Conservation (phyloP, 176 grass and related monocot genomes). For the Calamus simplicifolius region DNA sequence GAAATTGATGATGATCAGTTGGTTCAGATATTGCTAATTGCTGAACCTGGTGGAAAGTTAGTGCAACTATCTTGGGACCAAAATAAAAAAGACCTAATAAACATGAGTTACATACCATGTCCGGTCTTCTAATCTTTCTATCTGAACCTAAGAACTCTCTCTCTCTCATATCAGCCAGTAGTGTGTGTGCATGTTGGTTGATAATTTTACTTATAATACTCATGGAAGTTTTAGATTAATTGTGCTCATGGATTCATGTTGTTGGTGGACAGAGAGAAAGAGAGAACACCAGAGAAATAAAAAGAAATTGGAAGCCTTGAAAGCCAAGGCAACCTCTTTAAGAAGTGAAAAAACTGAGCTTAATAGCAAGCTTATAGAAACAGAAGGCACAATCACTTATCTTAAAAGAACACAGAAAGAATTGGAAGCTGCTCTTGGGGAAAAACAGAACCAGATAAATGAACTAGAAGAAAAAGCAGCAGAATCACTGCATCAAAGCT, state of each 20-base stretch:
- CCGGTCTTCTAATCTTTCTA: too few relatives aligned
- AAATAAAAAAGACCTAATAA: too few relatives aligned
- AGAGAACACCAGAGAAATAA: slow-evolving; percentile 42
- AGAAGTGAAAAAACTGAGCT: slow-evolving; percentile 58
- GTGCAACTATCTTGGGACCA: too few relatives aligned
- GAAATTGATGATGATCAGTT: too few relatives aligned
- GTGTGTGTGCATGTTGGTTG: too few relatives aligned
- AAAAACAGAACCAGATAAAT: slow-evolving; percentile 45
- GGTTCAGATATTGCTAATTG: too few relatives aligned
- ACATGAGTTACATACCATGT: too few relatives aligned
- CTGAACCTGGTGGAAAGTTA: too few relatives aligned
- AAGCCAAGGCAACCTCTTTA: slow-evolving; percentile 53
- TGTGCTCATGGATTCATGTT: not conserved
- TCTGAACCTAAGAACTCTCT: too few relatives aligned
- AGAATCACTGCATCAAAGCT: slow-evolving; percentile 11
- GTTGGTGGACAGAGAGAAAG: slow-evolving; percentile 71
- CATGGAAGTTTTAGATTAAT: too few relatives aligned
- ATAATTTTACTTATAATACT: too few relatives aligned
- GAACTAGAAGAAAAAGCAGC: slow-evolving; percentile 36
- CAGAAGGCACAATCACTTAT: slow-evolving; percentile 32
- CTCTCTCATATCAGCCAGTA: too few relatives aligned
- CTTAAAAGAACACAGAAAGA: slow-evolving; percentile 63
- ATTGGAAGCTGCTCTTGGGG: slow-evolving; percentile 42
- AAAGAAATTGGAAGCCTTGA: slow-evolving; percentile 56
- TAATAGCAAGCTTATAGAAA: slow-evolving; percentile 56